These are phyloP conservation scores for Basipetospora sp. DNA, from an alignment of 2,329 filamentous ascomycete species.

Conservation along the genomic window DNA sequence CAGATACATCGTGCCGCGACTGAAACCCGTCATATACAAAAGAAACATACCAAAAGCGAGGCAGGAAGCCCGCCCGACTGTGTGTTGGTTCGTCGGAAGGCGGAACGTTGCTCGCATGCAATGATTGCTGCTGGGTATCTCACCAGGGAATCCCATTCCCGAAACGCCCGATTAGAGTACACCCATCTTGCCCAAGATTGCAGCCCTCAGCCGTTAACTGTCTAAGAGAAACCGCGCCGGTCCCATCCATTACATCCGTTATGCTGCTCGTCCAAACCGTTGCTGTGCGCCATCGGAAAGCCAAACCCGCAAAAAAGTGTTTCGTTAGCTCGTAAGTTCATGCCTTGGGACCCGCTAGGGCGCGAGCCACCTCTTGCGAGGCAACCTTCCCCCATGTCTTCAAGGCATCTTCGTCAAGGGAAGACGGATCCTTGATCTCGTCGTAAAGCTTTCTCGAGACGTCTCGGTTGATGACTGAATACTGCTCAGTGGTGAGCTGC, in stretches of 20 bases:
- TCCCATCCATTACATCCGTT: too few relatives aligned
- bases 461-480: slow-evolving; percentile 78
- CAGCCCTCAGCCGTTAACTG: background rate
- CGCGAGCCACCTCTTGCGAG: slow-evolving; percentile 61
- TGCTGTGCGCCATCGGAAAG: background rate
- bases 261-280: background rate
- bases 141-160: background rate
- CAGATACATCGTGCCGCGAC: too few relatives aligned
- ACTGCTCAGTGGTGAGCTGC: slow-evolving; percentile 73
- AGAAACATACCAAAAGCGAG: too few relatives aligned
- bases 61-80: too few relatives aligned
- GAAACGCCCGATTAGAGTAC: slow-evolving; percentile 1
- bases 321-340: slow-evolving; percentile 2
- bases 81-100: too few relatives aligned
- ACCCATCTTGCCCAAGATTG: background rate
- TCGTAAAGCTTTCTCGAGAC: slow-evolving; percentile 82
- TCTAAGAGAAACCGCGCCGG: too few relatives aligned
- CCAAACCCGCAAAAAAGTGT: background rate
- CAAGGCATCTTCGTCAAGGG: slow-evolving; percentile 50
- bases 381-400: slow-evolving; percentile 64
- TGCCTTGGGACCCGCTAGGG: slow-evolving; percentile 44
- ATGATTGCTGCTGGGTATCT: slow-evolving; percentile 6
- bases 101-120: background rate
- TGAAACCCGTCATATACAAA: too few relatives aligned
- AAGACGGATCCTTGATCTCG: slow-evolving; percentile 37